phyloP scores from a whole-genome alignment of 2,329 filamentous ascomycete genomes.

The Neoscytalidium dimidiatum region DNA sequence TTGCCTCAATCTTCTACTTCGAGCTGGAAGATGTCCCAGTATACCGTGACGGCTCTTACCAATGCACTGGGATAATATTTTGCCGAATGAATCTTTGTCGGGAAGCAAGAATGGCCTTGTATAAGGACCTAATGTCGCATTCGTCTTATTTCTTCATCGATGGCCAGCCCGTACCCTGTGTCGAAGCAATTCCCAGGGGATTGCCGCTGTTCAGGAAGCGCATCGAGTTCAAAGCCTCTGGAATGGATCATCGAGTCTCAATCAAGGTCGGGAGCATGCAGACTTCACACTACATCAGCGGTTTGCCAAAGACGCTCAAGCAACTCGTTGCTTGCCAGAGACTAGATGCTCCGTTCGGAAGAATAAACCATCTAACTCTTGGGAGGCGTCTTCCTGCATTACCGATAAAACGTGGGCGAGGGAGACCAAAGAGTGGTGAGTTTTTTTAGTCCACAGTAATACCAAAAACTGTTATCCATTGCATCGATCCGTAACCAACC shows the following conservation, averaged over 20 bases:
- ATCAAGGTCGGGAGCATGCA: constrained; percentile 22
- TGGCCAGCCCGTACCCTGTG: constrained; percentile 21
- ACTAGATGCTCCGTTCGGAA: constrained; percentile 23
- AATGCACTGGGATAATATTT: constrained; percentile 22
- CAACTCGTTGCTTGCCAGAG: constrained; percentile 20
- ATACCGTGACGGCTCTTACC: constrained; percentile 10
- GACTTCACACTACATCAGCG: constrained; percentile 23
- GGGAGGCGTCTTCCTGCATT: constrained; percentile 20
- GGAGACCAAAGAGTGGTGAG: not conserved
- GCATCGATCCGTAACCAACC: too few species aligned
- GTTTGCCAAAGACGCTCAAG: constrained; percentile 20
- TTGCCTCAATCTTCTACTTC: constrained; percentile 26
- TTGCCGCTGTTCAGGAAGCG: constrained; percentile 19
- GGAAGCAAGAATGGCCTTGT: constrained; percentile 19
- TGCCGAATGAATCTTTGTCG: constrained; percentile 21
- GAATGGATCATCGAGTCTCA: constrained; percentile 12
- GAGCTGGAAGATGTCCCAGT: constrained; percentile 22
- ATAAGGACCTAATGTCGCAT: constrained; percentile 14
- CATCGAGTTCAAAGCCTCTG: not conserved
- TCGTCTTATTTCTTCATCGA: constrained; percentile 23
- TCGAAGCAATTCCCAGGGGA: constrained; percentile 16
- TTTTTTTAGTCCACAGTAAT: constrained; percentile 2
- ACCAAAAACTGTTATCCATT: too few species aligned
- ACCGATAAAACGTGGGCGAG: constrained; percentile 9
- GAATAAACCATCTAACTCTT: constrained; percentile 9